phyloP scores from a whole-genome alignment of 192 early-diverging fungal species.

The Gamsiella multidivaricata region DNA sequence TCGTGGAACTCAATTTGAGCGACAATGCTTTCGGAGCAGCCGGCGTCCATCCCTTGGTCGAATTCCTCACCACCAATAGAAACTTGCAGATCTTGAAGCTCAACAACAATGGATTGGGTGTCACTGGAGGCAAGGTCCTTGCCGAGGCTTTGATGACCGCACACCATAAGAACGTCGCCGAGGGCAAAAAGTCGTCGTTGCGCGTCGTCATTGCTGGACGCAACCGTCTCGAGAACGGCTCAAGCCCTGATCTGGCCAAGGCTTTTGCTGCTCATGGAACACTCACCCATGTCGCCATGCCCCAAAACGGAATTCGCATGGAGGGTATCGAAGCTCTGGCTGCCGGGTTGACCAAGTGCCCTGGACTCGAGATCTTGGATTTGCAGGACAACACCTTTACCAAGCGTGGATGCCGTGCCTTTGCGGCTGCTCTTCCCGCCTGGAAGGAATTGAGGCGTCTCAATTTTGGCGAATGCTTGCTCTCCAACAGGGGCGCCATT shows the following conservation, averaged over 20 bases:
- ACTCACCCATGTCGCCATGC: constrained; percentile 87
- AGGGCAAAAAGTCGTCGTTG: constrained; percentile 72
- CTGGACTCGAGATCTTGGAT: constrained; percentile 80
- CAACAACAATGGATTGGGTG: constrained; percentile 97
- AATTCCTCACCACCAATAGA: constrained; percentile 85
- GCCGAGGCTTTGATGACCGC: constrained; percentile 84
- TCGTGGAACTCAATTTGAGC: constrained; percentile 86
- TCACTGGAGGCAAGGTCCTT: constrained; percentile 88
- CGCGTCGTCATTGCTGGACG: constrained; percentile 89
- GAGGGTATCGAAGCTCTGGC: constrained; percentile 88
- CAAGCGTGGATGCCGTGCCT: constrained; percentile 76
- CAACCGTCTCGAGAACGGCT: constrained; percentile 92
- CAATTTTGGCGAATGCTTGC: constrained; percentile 92
- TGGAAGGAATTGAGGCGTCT: constrained; percentile 86
- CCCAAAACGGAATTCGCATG: constrained; percentile 97
- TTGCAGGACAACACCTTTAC: constrained; percentile 99
- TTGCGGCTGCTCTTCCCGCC: constrained; percentile 77
- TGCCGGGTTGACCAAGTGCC: constrained; percentile 72
- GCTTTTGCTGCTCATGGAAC: constrained; percentile 84
- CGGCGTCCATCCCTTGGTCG: constrained; percentile 88
- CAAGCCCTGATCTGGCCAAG: constrained; percentile 77
- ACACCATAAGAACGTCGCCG: constrained; percentile 75
- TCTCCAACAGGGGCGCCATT: constrained; percentile 78
- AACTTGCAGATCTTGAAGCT: constrained; percentile 86
- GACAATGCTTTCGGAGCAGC: constrained; percentile 99